A percentile compares a stretch with the other conserved stretches of the same genome.
Conservation (phyloP, 2,329 filamentous ascomycete species). For the Torrubiellomyces zombiae region DNA sequence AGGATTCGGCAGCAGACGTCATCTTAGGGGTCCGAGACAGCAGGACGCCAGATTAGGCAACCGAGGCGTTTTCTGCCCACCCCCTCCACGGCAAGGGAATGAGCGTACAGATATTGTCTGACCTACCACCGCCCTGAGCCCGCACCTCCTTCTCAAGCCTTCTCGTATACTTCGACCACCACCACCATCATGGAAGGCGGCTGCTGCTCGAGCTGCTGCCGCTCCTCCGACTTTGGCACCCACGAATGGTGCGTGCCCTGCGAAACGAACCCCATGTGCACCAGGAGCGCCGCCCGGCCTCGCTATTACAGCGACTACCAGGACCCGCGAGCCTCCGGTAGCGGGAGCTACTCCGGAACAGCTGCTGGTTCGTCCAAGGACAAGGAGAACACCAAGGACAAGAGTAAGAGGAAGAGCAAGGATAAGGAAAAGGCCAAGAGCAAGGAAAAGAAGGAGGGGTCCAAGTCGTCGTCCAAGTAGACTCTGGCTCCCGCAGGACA, state of each 20-base stretch:
- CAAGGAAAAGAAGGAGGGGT: not conserved
- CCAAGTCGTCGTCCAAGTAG: no score
- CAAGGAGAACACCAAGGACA: constrained; percentile 1
- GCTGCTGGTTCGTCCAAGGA: no score
- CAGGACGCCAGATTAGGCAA: no score
- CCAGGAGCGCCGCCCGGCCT: constrained; percentile 3
- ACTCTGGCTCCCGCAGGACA: no score
- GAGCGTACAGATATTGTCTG: no score
- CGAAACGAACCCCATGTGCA: constrained; percentile 10
- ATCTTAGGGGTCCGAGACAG: no score
- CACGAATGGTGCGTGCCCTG: constrained; percentile 16
- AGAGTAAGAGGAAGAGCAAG: not conserved
- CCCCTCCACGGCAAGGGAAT: no score
- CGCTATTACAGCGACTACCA: not conserved
- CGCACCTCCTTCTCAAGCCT: not conserved
- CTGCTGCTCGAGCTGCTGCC: constrained; percentile 17
- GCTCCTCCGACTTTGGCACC: constrained; percentile 12
- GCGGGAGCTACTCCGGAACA: no score
- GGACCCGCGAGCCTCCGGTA: no score
- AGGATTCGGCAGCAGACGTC: no score
- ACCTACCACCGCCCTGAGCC: no score
- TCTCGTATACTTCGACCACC: not conserved
- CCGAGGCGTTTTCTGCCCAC: no score
- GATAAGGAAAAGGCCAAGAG: not conserved
- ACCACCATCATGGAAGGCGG: constrained; percentile 4